Conservation (phyloP, 177 flowering plant species). For the Telopea speciosissima region DNA sequence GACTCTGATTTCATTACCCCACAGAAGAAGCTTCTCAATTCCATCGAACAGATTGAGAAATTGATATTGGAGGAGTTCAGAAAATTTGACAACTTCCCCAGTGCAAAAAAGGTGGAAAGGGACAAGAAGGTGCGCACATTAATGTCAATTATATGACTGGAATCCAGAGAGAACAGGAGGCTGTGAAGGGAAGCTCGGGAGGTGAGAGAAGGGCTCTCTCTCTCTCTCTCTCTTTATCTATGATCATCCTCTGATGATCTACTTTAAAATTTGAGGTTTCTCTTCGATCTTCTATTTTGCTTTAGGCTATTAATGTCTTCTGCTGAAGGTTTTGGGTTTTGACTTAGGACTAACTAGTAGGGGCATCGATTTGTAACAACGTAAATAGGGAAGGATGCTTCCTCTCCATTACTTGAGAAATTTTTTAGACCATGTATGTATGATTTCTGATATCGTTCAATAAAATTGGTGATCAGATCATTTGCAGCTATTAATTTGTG, state of each 20-base stretch:
- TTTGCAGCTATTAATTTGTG: too few relatives aligned
- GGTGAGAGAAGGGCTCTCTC: constrained; percentile 5
- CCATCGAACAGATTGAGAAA: constrained; percentile 61
- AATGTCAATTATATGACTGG: constrained; percentile 66
- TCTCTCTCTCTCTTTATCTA: too few relatives aligned
- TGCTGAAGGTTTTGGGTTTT: constrained; percentile 24
- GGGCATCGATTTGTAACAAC: neutral
- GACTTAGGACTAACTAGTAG: neutral
- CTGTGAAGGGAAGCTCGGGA: neutral
- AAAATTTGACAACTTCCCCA: constrained; percentile 48
- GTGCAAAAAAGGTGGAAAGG: constrained; percentile 55
- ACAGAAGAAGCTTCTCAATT: constrained; percentile 62
- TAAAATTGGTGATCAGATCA: too few relatives aligned
- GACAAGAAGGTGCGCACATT: constrained; percentile 51
- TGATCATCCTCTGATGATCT: constrained; percentile 38
- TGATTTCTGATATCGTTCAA: neutral
- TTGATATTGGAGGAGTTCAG: constrained; percentile 52
- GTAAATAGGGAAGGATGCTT: neutral
- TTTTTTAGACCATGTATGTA: neutral
- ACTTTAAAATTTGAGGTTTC: constrained; percentile 2
- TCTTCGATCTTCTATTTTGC: neutral
- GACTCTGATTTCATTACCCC: constrained; percentile 50
- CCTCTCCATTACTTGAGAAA: neutral
- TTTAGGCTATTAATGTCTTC: constrained; percentile 10
- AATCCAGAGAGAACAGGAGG: constrained; percentile 11